A percentile compares a stretch with the other conserved stretches of the same genome.
Evolutionary conservation across 176 grass and related monocot species (phyloP).

Genomic region (Hyparrhenia diplandra): DNA sequence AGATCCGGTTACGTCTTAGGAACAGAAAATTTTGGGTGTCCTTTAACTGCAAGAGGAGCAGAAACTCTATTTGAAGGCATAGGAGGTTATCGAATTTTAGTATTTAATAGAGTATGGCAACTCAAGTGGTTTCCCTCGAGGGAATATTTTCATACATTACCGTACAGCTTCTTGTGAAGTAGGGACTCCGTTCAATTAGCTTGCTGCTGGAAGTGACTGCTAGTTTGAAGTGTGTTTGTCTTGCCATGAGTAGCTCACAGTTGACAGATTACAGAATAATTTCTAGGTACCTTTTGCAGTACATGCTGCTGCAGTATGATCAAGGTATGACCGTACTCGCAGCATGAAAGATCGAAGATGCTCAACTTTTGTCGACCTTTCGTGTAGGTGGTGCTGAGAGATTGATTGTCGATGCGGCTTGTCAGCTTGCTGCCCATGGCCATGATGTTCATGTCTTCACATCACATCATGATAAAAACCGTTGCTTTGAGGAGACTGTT

Average conservation of each 20-base stretch:
- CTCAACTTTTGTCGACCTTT: not conserved
- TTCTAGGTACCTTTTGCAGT: not conserved
- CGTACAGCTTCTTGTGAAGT: not conserved
- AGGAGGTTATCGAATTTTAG: not conserved
- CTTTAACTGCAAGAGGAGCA: not conserved
- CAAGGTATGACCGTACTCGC: not conserved
- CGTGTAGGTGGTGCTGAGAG: slow-evolving; percentile 84
- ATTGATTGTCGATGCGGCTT: slow-evolving; percentile 85
- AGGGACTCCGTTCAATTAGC: not conserved
- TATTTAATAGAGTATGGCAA: not conserved
- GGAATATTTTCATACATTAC: not conserved
- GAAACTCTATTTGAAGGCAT: not conserved
- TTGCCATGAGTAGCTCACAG: not conserved
- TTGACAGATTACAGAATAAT: not conserved
- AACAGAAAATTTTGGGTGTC: not conserved
- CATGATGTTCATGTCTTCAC: slow-evolving; percentile 89
- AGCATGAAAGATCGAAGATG: not conserved
- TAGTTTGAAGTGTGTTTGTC: not conserved
- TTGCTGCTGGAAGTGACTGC: not conserved
- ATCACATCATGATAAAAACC: slow-evolving; percentile 86
- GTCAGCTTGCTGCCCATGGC: slow-evolving; percentile 72
- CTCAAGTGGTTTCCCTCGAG: not conserved
- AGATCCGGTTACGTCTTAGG: not conserved
- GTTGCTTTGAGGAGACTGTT: slow-evolving; percentile 92
- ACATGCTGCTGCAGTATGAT: not conserved